A percentile compares a stretch with the other conserved stretches of the same genome.
Evolutionary conservation across 2,329 filamentous ascomycete genomes (phyloP).

Genomic region (Coleophoma eucalyptorum): DNA sequence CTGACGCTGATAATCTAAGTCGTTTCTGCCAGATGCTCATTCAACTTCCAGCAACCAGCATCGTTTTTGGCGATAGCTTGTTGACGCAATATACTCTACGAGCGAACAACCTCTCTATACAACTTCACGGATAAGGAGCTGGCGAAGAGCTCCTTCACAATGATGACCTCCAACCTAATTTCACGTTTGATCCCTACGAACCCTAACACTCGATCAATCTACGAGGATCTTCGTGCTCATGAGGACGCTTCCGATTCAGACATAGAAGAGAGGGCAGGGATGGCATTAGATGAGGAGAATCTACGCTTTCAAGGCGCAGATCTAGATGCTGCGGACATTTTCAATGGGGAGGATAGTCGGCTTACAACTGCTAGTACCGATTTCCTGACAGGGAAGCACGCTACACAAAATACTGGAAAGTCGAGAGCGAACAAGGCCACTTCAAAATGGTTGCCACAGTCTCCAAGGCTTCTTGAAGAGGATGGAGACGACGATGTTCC

Average conservation of each 20-base stretch:
- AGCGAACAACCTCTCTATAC: no score
- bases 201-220: slow-evolving; percentile 26
- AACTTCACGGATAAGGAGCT: no score
- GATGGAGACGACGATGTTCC: slow-evolving; percentile 52
- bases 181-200: slow-evolving; percentile 28
- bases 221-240: slow-evolving; percentile 28
- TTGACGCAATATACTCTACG: not conserved
- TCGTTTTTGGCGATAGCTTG: slow-evolving; percentile 13
- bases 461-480: slow-evolving; percentile 27
- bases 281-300: slow-evolving; percentile 29
- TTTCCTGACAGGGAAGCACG: slow-evolving; percentile 19
- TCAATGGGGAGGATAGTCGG: slow-evolving; percentile 25
- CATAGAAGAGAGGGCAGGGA: slow-evolving; percentile 25
- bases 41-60: slow-evolving; percentile 9
- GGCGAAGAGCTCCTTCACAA: slow-evolving; percentile 7
- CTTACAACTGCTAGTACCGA: slow-evolving; percentile 26
- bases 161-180: slow-evolving; percentile 29
- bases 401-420: slow-evolving; percentile 4
- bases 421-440: slow-evolving; percentile 6
- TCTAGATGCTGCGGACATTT: slow-evolving; percentile 22
- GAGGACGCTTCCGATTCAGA: slow-evolving; percentile 26
- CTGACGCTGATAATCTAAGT: not conserved
- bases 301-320: slow-evolving; percentile 27
- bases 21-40: slow-evolving; percentile 12
- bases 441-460: slow-evolving; percentile 23